Conservation (phyloP, 768 basidiomycete species). For the Hysterangium stoloniferum region DNA sequence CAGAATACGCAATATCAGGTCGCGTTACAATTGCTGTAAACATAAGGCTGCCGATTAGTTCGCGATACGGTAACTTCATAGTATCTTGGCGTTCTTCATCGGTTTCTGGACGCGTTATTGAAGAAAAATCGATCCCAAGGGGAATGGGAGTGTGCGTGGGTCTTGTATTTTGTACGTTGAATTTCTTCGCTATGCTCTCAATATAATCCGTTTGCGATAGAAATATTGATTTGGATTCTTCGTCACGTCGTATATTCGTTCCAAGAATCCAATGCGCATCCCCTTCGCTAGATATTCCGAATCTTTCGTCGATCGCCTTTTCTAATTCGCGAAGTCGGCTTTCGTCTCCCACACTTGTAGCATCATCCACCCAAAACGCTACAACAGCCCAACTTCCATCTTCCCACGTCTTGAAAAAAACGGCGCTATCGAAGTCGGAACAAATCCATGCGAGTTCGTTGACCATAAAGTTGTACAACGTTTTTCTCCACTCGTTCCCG, state of each 20-base stretch:
- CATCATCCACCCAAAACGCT: not conserved
- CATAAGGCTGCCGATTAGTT: conserved; percentile 23
- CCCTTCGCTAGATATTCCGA: not conserved
- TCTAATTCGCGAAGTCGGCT: not conserved
- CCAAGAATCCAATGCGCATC: not conserved
- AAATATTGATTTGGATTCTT: not conserved
- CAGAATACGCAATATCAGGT: conserved; percentile 18
- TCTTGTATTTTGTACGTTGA: too few relatives aligned
- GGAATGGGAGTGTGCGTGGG: too few relatives aligned
- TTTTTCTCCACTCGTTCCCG: too few relatives aligned
- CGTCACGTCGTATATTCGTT: not conserved
- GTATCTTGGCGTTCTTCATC: too few relatives aligned
- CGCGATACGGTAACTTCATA: conserved; percentile 11
- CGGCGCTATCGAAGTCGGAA: too few relatives aligned
- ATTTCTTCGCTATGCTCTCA: not conserved
- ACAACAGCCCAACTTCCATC: not conserved
- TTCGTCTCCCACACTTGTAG: not conserved
- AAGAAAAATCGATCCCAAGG: not conserved
- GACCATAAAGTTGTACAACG: too few relatives aligned
- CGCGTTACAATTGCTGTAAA: conserved; percentile 14
- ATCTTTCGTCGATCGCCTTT: not conserved
- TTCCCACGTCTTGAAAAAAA: not conserved
- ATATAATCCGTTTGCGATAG: not conserved
- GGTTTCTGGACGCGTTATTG: not conserved
- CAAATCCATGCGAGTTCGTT: too few relatives aligned